These are phyloP conservation scores for Claviceps humidiphila DNA, from an alignment of 2,329 filamentous ascomycete species.

Conservation along the genomic window DNA sequence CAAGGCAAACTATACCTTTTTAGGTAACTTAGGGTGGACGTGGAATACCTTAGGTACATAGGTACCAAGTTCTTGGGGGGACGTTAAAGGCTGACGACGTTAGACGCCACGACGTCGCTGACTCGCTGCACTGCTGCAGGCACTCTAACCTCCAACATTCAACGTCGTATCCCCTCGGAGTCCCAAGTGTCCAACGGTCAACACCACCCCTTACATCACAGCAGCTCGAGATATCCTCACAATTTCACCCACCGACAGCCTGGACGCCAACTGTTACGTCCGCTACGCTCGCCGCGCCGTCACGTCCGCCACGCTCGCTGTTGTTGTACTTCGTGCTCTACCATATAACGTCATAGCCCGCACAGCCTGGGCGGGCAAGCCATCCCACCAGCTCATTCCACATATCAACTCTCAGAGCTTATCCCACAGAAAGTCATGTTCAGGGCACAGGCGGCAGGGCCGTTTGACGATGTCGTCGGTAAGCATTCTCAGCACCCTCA, in stretches of 20 bases:
- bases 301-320: background rate
- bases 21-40: too few relatives aligned
- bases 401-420: too few relatives aligned
- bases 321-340: background rate
- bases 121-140: too few relatives aligned
- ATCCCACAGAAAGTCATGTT: slow-evolving; percentile 34
- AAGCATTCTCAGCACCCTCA: slow-evolving; percentile 17
- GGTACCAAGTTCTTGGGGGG: too few relatives aligned
- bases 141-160: too few relatives aligned
- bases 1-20: too few relatives aligned
- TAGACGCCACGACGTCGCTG: too few relatives aligned
- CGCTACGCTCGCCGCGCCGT: too few relatives aligned
- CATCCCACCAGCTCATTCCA: background rate
- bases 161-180: too few relatives aligned
- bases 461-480: slow-evolving; percentile 48
- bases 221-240: background rate
- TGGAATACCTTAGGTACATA: too few relatives aligned
- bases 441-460: slow-evolving; percentile 41
- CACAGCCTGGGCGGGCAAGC: background rate
- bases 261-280: background rate
- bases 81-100: too few relatives aligned
- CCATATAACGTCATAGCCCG: slow-evolving; percentile 8
- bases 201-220: background rate
- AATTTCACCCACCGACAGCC: background rate
- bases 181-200: too few relatives aligned